These are phyloP conservation scores for Pseudocercospora crystallina DNA, from an alignment of 2,329 filamentous ascomycete species.

Conservation along the genomic window DNA sequence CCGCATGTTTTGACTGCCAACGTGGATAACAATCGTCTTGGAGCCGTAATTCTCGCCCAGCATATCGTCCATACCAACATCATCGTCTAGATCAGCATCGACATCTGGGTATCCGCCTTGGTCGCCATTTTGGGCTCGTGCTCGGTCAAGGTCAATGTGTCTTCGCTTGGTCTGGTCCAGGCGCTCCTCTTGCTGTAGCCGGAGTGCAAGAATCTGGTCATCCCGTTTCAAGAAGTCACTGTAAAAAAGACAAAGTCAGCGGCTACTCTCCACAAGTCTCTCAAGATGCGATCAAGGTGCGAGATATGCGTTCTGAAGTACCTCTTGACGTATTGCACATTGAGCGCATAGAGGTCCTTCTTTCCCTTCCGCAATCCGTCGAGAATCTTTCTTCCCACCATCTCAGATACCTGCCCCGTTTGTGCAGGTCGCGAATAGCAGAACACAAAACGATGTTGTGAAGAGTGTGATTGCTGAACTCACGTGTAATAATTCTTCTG, in stretches of 20 bases:
- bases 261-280: constrained; percentile 1
- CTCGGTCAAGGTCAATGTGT: constrained; percentile 84
- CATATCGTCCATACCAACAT: constrained; percentile 59
- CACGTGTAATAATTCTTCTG: constrained; percentile 99
- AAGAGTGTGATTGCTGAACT: constrained; percentile 34
- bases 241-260: constrained; percentile 6
- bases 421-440: neutral
- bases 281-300: neutral
- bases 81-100: constrained; percentile 37
- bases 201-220: constrained; percentile 87
- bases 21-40: constrained; percentile 91
- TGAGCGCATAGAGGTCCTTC: constrained; percentile 36
- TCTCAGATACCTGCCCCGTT: constrained; percentile 1
- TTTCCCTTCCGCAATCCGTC: constrained; percentile 35
- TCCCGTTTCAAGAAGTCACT: constrained; percentile 98
- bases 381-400: constrained; percentile 34
- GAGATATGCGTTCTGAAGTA: constrained; percentile 13
- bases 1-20: constrained; percentile 90
- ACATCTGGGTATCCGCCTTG: constrained; percentile 32
- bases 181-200: constrained; percentile 83
- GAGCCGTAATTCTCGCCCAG: constrained; percentile 68
- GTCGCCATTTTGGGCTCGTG: constrained; percentile 71
- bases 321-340: constrained; percentile 37
- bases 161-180: constrained; percentile 80
- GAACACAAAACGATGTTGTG: neutral